A percentile compares a stretch with the other conserved stretches of the same genome.
Conservation (phyloP, 2,329 filamentous ascomycete species). For the Paracamarosporium sp. region DNA sequence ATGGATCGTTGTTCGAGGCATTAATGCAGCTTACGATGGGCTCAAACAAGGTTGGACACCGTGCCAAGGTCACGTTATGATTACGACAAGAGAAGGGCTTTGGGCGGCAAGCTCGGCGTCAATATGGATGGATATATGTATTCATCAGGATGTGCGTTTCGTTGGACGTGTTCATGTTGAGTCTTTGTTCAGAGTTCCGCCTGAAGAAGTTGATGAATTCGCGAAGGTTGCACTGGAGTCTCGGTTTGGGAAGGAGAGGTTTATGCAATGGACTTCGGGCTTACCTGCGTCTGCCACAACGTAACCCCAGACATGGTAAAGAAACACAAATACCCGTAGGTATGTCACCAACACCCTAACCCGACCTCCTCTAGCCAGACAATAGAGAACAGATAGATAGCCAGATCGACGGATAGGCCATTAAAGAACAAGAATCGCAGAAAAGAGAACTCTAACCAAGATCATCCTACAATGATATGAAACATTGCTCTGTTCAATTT, state of each 20-base stretch:
- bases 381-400: too few species aligned
- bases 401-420: too few species aligned
- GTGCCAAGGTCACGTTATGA: constrained; percentile 16
- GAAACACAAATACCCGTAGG: too few species aligned
- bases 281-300: too few species aligned
- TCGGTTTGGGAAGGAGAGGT: constrained; percentile 13
- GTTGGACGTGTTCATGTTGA: constrained; percentile 5
- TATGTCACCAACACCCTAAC: too few species aligned
- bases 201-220: constrained; percentile 17
- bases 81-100: constrained; percentile 13
- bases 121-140: constrained; percentile 10
- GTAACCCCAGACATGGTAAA: too few species aligned
- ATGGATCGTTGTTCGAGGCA: constrained; percentile 10
- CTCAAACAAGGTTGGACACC: constrained; percentile 14
- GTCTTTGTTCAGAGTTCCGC: constrained; percentile 9
- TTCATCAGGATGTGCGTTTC: constrained; percentile 10
- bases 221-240: constrained; percentile 12
- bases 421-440: too few species aligned
- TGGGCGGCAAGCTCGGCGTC: constrained; percentile 12
- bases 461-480: too few species aligned
- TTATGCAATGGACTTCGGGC: neutral
- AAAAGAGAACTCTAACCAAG: too few species aligned
- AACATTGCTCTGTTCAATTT: too few species aligned
- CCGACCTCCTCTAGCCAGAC: too few species aligned
- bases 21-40: constrained; percentile 7